phyloP scores from a whole-genome alignment of 495 filamentous ascomycete species.

The Jackrogersella multiformis region DNA sequence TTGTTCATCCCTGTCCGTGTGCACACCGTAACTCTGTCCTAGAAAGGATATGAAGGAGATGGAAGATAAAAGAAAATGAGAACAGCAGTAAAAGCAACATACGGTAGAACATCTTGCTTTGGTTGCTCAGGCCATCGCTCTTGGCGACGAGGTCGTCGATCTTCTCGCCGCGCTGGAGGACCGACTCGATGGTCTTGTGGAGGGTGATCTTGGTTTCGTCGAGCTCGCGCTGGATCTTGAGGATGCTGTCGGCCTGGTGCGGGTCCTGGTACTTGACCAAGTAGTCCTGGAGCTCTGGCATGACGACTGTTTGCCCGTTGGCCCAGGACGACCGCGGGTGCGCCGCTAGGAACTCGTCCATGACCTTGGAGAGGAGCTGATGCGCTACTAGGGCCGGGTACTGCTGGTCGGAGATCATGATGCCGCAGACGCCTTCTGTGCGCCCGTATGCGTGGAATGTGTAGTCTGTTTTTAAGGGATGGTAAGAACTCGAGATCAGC shows the following conservation, averaged over 20 bases:
- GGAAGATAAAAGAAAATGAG: slow-evolving; percentile 1
- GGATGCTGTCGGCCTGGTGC: slow-evolving; percentile 84
- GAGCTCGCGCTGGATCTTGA: slow-evolving; percentile 95
- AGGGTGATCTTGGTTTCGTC: slow-evolving; percentile 98
- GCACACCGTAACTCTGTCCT: too few relatives aligned
- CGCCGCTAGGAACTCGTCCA: slow-evolving; percentile 89
- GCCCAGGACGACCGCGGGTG: slow-evolving; percentile 76
- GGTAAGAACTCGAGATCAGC: background rate
- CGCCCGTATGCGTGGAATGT: slow-evolving; percentile 92
- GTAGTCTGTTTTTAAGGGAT: slow-evolving; percentile 60
- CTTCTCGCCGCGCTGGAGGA: slow-evolving; percentile 89
- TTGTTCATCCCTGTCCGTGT: too few relatives aligned
- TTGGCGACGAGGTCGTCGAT: slow-evolving; percentile 89
- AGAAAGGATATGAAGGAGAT: too few relatives aligned
- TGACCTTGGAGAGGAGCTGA: slow-evolving; percentile 87
- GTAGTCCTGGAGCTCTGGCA: slow-evolving; percentile 82
- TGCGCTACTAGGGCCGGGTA: slow-evolving; percentile 94
- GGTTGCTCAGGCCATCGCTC: slow-evolving; percentile 83
- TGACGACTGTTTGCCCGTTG: slow-evolving; percentile 60
- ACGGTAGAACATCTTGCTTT: slow-evolving; percentile 99
- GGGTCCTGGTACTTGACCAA: slow-evolving; percentile 91
- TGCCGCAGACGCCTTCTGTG: slow-evolving; percentile 83
- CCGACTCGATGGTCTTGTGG: slow-evolving; percentile 94
- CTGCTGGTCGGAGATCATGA: slow-evolving; percentile 89
- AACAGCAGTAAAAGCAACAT: slow-evolving; percentile 25